Conservation (phyloP, 768 basidiomycete genomes). For the Podaxis sp. region DNA sequence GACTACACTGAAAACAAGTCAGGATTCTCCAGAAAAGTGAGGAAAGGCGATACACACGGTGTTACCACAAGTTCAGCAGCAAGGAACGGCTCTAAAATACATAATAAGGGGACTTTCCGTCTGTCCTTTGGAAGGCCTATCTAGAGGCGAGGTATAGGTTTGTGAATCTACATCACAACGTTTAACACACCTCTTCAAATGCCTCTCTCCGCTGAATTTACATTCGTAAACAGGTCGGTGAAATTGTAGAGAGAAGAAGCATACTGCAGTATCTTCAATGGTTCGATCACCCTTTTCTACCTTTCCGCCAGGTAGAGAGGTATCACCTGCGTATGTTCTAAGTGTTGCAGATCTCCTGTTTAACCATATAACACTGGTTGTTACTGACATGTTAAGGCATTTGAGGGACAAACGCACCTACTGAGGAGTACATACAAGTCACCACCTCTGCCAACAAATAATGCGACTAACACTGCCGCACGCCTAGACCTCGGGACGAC, state of each 20-base stretch:
- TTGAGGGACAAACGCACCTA: constrained; percentile 45
- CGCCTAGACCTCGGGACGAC: constrained; percentile 52
- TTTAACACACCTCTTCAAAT: constrained; percentile 69
- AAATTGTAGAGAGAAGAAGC: constrained; percentile 20
- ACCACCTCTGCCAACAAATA: constrained; percentile 81
- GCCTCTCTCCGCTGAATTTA: constrained; percentile 71
- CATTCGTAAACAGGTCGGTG: background rate
- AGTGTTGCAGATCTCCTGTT: constrained; percentile 71
- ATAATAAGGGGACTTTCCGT: constrained; percentile 67
- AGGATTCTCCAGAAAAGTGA: background rate
- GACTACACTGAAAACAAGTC: constrained; percentile 54
- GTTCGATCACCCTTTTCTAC: constrained; percentile 63
- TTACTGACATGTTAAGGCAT: background rate
- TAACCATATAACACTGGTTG: background rate
- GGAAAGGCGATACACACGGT: constrained; percentile 54
- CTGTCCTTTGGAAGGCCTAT: constrained; percentile 78
- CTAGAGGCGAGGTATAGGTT: constrained; percentile 31
- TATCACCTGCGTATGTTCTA: constrained; percentile 81
- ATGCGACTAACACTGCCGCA: constrained; percentile 77
- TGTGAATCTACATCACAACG: background rate
- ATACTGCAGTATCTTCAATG: constrained; percentile 78
- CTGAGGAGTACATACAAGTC: constrained; percentile 85
- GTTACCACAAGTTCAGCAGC: constrained; percentile 74
- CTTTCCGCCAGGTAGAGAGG: constrained; percentile 84
- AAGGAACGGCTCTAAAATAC: constrained; percentile 75